A percentile compares a stretch with the other conserved stretches of the same genome.
phyloP scores from a whole-genome alignment of 2,329 filamentous ascomycete genomes.

The Aureobasidium musti region DNA sequence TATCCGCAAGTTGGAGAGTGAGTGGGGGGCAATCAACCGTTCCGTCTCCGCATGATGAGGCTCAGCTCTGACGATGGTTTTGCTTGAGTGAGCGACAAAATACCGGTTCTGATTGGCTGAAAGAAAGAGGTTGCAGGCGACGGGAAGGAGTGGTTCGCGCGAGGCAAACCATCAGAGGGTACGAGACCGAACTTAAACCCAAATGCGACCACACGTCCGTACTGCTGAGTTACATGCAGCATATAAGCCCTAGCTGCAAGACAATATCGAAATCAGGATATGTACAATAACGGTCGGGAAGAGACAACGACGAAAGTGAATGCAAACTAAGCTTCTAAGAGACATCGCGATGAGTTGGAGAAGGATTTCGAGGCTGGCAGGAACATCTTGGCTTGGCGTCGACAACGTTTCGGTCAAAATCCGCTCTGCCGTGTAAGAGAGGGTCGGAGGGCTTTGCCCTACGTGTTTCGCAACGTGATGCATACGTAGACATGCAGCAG shows the following conservation, averaged over 20 bases:
- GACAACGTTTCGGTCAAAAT: background rate
- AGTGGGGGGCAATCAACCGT: background rate
- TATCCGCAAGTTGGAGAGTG: background rate
- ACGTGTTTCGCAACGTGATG: background rate
- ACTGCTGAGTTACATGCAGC: background rate
- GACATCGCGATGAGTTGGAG: background rate
- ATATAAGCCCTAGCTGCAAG: background rate
- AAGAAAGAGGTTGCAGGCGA: background rate
- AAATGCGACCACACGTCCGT: constrained; percentile 6
- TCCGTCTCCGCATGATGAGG: constrained; percentile 20
- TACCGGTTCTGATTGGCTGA: background rate
- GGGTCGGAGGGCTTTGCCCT: background rate
- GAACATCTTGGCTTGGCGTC: background rate
- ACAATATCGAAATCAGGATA: background rate
- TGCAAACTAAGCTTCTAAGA: background rate
- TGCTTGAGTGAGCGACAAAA: background rate
- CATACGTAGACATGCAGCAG: background rate
- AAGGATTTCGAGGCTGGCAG: background rate
- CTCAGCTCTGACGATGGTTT: background rate
- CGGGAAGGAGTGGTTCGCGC: constrained; percentile 10
- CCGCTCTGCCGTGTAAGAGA: constrained; percentile 5
- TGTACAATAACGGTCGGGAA: too few species aligned
- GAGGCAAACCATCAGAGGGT: background rate
- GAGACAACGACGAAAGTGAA: too few species aligned
- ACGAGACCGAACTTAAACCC: constrained; percentile 4